These are phyloP conservation scores for Hyaloscypha finlandica DNA, from an alignment of 495 filamentous ascomycete species.

Conservation along the genomic window DNA sequence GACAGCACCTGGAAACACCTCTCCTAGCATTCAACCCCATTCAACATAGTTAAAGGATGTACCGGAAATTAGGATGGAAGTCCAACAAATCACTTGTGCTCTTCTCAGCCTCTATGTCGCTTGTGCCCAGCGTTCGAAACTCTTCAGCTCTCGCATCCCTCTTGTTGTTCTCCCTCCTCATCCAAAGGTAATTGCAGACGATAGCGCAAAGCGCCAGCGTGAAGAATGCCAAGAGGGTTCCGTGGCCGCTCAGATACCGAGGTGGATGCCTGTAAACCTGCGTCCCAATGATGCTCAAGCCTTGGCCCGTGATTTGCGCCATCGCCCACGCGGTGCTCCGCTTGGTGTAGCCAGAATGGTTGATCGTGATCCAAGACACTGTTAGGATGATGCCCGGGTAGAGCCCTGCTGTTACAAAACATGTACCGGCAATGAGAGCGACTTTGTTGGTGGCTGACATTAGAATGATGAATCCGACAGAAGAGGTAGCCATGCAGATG, in stretches of 20 bases:
- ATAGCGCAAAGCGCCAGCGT: not conserved
- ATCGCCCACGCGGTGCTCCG: conserved; percentile 1
- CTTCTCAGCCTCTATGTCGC: not conserved
- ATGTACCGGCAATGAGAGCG: conserved; percentile 15
- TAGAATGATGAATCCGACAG: conserved; percentile 1
- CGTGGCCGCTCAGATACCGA: conserved; percentile 1
- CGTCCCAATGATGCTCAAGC: conserved; percentile 5
- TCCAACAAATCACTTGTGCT: not conserved
- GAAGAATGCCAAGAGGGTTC: conserved; percentile 1
- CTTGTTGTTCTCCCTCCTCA: conserved; percentile 2
- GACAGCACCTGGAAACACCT: no score
- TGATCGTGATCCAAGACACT: conserved; percentile 12
- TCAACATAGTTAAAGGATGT: not conserved
- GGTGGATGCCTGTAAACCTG: conserved; percentile 10
- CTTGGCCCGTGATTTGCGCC: conserved; percentile 8
- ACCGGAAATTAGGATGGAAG: conserved; percentile 5
- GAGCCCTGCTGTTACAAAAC: conserved; percentile 5
- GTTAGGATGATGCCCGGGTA: conserved; percentile 11
- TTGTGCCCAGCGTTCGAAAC: not conserved
- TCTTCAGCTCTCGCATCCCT: not conserved
- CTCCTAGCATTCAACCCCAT: no score
- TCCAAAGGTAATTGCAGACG: not conserved
- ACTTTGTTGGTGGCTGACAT: conserved; percentile 9
- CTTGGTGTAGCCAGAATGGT: conserved; percentile 14
- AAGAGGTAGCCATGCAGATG: not conserved